Base-by-base conservation (phyloP, 2,329 filamentous ascomycete genomes). In the Leptographium wingfieldii region DNA sequence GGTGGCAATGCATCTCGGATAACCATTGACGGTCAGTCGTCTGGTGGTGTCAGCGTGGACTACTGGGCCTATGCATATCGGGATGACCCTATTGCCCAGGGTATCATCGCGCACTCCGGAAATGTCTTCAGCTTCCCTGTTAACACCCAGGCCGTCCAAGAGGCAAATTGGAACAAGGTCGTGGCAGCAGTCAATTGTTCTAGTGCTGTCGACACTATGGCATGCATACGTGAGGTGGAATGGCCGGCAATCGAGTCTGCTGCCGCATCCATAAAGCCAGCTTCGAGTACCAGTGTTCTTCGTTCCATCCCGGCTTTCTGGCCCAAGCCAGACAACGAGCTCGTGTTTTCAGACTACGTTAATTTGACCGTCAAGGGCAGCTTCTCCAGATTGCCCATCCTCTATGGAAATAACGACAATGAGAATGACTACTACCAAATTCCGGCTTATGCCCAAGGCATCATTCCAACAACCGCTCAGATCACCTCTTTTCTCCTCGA, bases 51-150 rank as follows among this genome's bases (percentile, higher is more conserved):
- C 29, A 19, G 25, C 1, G 73, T 74, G 0, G 77, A 80, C 63
- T 74, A 75, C 65, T 78, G 75, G 69, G 71, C 75, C 5, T 80
- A 78, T 57, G 75, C 78, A 3, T 79, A 76, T 76, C 55, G 64
- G 2, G 60, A 75, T 0, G 76, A 81, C 51, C 76, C 79, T 6
- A 81, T 81, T 29, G 72, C 74, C n/a, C 67, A 70, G 7, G 77
- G 72, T 3, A 68, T 79, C 11, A 76, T 80, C 59, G 68, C 74
- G 3, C 70, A 74, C 6, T 79, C 77, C 46, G 78, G 71, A 57
- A 76, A 73, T 2, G 75, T 72, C 0, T 73, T 76, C 27, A 76
- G 76, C 65, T 77, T 80, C 63, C 70, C 73, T 5, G 65, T 72
- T 25, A 77, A 77, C 58, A 65, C 69, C 1, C 64, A 63, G 0